Evolutionary conservation across 768 basidiomycete species (phyloP).

Genomic region (Cantharellus anzutake): DNA sequence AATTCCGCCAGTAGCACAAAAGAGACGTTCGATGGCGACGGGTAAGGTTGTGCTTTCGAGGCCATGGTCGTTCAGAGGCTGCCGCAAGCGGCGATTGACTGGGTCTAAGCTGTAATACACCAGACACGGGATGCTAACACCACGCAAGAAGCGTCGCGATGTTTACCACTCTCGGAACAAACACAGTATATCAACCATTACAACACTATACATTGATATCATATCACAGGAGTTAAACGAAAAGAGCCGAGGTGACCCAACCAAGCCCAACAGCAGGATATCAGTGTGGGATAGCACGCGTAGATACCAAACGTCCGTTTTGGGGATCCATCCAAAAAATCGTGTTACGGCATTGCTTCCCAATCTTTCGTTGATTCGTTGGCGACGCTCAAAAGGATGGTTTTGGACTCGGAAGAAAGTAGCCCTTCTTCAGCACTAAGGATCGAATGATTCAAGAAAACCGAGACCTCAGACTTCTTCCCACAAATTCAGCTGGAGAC

Average conservation of each 20-base stretch:
- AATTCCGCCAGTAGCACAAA: conserved; percentile 97
- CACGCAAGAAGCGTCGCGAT: not conserved
- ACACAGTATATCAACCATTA: not conserved
- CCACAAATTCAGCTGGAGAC: not conserved
- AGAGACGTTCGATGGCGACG: conserved; percentile 22
- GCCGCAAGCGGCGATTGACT: not conserved
- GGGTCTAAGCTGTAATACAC: not conserved
- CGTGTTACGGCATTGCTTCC: not conserved
- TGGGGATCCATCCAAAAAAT: not conserved
- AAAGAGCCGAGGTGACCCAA: too few species aligned
- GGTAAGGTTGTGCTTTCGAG: not conserved
- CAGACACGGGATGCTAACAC: not conserved
- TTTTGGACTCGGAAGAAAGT: not conserved
- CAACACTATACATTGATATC: not conserved
- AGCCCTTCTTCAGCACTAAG: not conserved
- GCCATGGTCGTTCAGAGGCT: too few species aligned
- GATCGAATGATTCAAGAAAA: not conserved
- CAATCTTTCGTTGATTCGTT: not conserved
- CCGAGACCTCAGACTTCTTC: not conserved
- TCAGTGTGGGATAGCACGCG: too few species aligned
- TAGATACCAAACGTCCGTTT: too few species aligned
- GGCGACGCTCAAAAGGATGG: not conserved
- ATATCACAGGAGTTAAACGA: too few species aligned
- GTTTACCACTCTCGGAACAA: not conserved
- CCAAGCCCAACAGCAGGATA: too few species aligned